Evolutionary conservation across 2,329 filamentous ascomycete species (phyloP).

Genomic region (Pseudocercospora fijiensis): DNA sequence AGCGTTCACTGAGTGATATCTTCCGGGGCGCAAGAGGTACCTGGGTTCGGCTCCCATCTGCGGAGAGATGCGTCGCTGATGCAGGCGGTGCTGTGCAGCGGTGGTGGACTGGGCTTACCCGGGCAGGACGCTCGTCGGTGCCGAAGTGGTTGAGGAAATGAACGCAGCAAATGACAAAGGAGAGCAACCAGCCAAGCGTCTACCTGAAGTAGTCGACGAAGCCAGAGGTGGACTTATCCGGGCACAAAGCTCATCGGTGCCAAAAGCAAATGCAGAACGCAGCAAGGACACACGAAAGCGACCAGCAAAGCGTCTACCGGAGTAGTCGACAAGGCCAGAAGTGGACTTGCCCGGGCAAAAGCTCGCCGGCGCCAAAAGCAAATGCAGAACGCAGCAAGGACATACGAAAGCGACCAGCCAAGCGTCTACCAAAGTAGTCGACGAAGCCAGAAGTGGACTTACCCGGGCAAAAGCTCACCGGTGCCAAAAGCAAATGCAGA

Average conservation of each 20-base stretch:
- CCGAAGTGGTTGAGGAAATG: neutral
- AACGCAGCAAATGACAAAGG: neutral
- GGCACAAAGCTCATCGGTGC: conserved; percentile 14
- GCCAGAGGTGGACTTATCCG: conserved; percentile 10
- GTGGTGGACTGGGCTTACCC: neutral
- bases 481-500: conserved; percentile 4
- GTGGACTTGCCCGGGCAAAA: neutral
- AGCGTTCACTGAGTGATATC: conserved; percentile 1
- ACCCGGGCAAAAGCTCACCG: conserved; percentile 13
- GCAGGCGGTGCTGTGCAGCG: neutral
- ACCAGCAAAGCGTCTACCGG: too few species aligned
- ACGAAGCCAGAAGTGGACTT: conserved; percentile 5
- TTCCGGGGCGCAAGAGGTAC: conserved; percentile 1
- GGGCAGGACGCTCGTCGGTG: neutral
- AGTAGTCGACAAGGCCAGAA: neutral
- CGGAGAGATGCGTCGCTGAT: conserved; percentile 5
- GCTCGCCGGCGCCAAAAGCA: neutral
- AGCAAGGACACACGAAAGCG: neutral
- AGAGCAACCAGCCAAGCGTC: neutral
- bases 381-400: neutral
- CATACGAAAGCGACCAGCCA: neutral
- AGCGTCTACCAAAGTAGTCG: conserved; percentile 6
- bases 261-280: neutral
- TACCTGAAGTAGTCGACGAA: neutral
- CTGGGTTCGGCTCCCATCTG: conserved; percentile 5